Conservation (phyloP, 352 stramenopile species). For the Pseudoperonospora humuli region DNA sequence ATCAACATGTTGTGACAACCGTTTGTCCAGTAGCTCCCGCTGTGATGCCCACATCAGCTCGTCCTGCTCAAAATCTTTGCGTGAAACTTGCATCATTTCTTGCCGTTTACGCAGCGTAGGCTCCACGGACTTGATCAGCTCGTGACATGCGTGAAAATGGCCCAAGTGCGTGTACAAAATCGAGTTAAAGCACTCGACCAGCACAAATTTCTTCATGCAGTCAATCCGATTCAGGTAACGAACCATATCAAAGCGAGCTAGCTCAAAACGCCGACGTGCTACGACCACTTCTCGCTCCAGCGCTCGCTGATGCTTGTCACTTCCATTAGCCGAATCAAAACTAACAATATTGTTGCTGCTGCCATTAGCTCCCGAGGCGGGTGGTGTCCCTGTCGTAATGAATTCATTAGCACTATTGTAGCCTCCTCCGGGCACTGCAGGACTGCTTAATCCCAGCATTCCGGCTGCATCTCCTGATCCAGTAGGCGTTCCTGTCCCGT, state of each 20-base stretch:
- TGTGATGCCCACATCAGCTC: constrained; percentile 71
- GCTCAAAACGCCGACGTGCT: constrained; percentile 60
- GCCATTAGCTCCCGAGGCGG: constrained; percentile 8
- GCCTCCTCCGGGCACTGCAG: constrained; percentile 10
- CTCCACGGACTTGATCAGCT: constrained; percentile 75
- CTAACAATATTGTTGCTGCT: constrained; percentile 16
- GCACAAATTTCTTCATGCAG: constrained; percentile 77
- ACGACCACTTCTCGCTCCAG: constrained; percentile 64
- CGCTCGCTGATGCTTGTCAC: constrained; percentile 33
- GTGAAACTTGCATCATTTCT: constrained; percentile 54
- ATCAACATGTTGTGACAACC: constrained; percentile 48
- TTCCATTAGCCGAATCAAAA: constrained; percentile 17
- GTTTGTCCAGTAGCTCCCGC: constrained; percentile 48
- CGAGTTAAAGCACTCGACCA: constrained; percentile 82
- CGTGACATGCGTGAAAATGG: constrained; percentile 76
- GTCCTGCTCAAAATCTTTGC: constrained; percentile 62
- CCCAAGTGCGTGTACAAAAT: constrained; percentile 71
- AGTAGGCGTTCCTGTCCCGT: constrained; percentile 23
- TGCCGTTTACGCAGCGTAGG: constrained; percentile 56
- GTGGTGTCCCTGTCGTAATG: constrained; percentile 12
- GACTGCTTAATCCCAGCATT: constrained; percentile 21
- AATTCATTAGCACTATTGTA: constrained; percentile 11
- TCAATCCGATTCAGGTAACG: constrained; percentile 78
- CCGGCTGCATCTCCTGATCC: constrained; percentile 9
- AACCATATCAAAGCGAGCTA: constrained; percentile 79